Conservation (phyloP, 139 green algal genomes). For the Diplosphaera chodatii region DNA sequence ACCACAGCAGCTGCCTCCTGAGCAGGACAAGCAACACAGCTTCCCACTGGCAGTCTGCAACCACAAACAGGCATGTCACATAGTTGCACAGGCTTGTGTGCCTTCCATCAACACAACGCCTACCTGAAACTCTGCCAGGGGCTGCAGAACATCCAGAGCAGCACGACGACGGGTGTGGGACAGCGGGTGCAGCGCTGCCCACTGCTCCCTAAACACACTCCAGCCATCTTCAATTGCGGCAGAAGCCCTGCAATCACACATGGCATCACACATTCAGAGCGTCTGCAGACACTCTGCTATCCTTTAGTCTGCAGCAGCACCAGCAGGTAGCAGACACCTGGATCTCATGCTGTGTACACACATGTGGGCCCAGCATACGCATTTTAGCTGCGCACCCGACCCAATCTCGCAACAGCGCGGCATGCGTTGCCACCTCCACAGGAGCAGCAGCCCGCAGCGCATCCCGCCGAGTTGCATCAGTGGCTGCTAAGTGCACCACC, state of each 20-base stretch:
- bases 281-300: too few relatives aligned
- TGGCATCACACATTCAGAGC: too few relatives aligned
- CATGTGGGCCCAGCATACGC: too few relatives aligned
- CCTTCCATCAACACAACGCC: too few relatives aligned
- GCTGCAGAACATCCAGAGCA: conserved; percentile 10
- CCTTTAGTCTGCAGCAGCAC: too few relatives aligned
- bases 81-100: too few relatives aligned
- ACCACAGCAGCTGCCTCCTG: background rate
- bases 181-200: conserved; percentile 10
- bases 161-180: background rate
- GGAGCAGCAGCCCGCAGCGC: conserved; percentile 9
- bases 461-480: background rate
- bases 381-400: conserved; percentile 8
- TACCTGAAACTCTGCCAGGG: conserved; percentile 20
- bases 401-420: conserved; percentile 3
- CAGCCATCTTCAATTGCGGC: background rate
- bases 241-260: conserved; percentile 12
- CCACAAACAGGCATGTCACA: too few relatives aligned
- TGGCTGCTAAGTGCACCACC: background rate
- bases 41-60: too few relatives aligned
- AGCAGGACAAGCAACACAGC: too few relatives aligned
- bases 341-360: too few relatives aligned
- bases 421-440: conserved; percentile 9
- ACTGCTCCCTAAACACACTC: conserved; percentile 4
- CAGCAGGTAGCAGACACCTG: too few relatives aligned